phyloP scores from a whole-genome alignment of 1,139 yeast species.

The Sugiyamaella pinicola region DNA sequence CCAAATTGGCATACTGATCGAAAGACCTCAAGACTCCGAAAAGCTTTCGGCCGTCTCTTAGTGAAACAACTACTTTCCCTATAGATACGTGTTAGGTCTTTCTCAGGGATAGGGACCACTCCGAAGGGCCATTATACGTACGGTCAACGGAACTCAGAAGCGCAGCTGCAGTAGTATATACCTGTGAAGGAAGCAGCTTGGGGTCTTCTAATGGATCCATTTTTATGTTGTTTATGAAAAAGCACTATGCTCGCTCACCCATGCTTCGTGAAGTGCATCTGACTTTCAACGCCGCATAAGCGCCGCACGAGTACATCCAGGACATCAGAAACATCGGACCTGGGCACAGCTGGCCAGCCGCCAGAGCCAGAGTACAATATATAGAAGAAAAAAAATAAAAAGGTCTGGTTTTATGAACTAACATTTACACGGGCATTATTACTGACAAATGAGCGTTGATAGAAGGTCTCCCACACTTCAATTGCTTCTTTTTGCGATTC shows the following conservation, averaged over 20 bases:
- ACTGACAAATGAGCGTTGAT: conserved; percentile 32
- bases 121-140: conserved; percentile 39
- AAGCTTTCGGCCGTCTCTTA: conserved; percentile 87
- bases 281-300: neutral
- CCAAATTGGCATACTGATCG: conserved; percentile 93
- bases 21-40: conserved; percentile 93
- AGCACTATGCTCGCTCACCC: neutral
- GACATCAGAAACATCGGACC: too few species aligned
- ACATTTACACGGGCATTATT: conserved; percentile 5
- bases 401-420: neutral
- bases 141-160: conserved; percentile 92
- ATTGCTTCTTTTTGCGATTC: conserved; percentile 95
- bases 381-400: neutral
- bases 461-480: conserved; percentile 89
- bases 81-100: conserved; percentile 15
- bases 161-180: conserved; percentile 96
- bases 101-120: too few species aligned
- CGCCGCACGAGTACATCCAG: too few species aligned
- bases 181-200: conserved; percentile 52
- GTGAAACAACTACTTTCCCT: conserved; percentile 73
- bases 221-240: neutral
- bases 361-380: neutral
- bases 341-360: too few species aligned
- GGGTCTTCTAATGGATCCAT: conserved; percentile 41
- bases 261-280: conserved; percentile 1